Percentiles rank a stretch among this genome's conserved stretches.
phyloP scores from a whole-genome alignment of 2,329 filamentous ascomycete genomes.

The Xylariaceae sp. region DNA sequence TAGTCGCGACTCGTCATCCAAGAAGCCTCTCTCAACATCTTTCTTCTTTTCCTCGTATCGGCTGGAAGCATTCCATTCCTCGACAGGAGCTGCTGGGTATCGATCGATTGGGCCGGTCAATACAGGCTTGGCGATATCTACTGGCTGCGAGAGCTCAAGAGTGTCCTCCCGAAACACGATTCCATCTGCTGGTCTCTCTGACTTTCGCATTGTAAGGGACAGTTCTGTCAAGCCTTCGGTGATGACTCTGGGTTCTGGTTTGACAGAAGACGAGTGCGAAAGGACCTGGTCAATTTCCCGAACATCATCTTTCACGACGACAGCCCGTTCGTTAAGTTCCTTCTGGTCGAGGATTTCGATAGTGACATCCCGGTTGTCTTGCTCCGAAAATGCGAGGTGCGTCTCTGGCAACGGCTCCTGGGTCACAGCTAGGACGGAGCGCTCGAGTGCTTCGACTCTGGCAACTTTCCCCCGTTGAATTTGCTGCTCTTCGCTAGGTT shows the following conservation, averaged over 20 bases:
- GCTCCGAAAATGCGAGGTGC: conserved; percentile 28
- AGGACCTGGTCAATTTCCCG: conserved; percentile 24
- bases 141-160: conserved; percentile 3
- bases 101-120: conserved; percentile 13
- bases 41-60: conserved; percentile 44
- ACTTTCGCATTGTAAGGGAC: conserved; percentile 24
- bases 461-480: conserved; percentile 37
- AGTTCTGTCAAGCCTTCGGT: conserved; percentile 26
- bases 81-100: conserved; percentile 11
- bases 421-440: conserved; percentile 22
- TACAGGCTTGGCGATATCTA: conserved; percentile 9
- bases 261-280: conserved; percentile 17
- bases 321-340: conserved; percentile 41
- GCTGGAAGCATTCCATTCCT: conserved; percentile 30
- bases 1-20: conserved; percentile 17
- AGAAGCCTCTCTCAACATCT: conserved; percentile 30
- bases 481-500: conserved; percentile 30
- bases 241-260: conserved; percentile 21
- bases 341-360: conserved; percentile 30
- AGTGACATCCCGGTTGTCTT: conserved; percentile 25
- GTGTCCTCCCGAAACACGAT: conserved; percentile 24
- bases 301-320: conserved; percentile 31
- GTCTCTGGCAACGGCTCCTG: conserved; percentile 14
- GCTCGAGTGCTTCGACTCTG: conserved; percentile 25
- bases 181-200: conserved; percentile 28